Conservation (phyloP, 257 asterid species). For the Ehretia macrophylla region DNA sequence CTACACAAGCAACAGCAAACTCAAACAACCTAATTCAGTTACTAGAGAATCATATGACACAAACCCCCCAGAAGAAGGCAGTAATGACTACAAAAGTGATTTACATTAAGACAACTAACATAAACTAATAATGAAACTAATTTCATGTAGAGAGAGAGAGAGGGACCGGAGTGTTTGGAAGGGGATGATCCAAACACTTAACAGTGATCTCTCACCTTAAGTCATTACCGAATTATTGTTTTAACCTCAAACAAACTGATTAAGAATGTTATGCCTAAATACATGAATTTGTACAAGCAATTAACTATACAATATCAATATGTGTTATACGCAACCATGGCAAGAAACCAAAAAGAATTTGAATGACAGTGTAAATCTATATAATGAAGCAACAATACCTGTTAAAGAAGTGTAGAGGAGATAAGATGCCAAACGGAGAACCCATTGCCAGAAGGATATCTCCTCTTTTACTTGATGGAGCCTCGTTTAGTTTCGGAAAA, state of each 20-base stretch:
- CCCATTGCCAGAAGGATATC: constrained; percentile 91
- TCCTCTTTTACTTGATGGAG: constrained; percentile 58
- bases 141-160: no score
- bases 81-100: no score
- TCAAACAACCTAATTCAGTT: no score
- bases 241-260: no score
- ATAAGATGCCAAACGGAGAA: constrained; percentile 96
- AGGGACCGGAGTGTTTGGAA: no score
- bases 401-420: constrained; percentile 95
- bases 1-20: not conserved
- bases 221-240: no score
- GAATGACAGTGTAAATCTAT: constrained; percentile 8
- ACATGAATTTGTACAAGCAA: not conserved
- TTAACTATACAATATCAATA: not conserved
- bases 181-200: no score
- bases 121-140: no score
- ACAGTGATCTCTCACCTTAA: no score
- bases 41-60: no score
- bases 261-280: not conserved
- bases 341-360: constrained; percentile 9
- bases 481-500: constrained; percentile 44
- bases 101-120: no score
- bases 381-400: constrained; percentile 38
- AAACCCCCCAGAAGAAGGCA: no score
- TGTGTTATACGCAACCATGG: constrained; percentile 7